phyloP scores from a whole-genome alignment of 2,329 filamentous ascomycete genomes.

The Beauveria caledonica region DNA sequence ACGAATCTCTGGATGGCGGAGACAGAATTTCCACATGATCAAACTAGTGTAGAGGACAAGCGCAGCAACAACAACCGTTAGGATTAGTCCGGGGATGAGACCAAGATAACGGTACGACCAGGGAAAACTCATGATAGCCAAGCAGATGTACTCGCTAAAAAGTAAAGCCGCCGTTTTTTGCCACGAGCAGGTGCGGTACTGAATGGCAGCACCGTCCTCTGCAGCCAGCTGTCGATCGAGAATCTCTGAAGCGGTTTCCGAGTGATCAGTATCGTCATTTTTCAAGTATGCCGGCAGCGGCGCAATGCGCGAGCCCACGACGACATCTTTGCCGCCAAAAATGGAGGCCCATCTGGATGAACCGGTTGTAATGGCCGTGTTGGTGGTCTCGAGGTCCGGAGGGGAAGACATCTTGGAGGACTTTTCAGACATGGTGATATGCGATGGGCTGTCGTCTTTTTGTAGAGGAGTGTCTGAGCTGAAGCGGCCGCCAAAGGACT shows the following conservation, averaged over 20 bases:
- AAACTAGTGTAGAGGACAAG: constrained; percentile 71
- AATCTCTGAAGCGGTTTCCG: constrained; percentile 40
- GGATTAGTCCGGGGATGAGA: constrained; percentile 72
- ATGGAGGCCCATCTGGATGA: constrained; percentile 25
- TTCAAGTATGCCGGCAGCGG: constrained; percentile 33
- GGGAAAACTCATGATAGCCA: constrained; percentile 90
- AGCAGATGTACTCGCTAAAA: constrained; percentile 91
- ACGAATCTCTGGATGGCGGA: constrained; percentile 81
- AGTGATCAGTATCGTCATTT: constrained; percentile 34
- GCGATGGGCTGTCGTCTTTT: constrained; percentile 17
- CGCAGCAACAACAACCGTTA: constrained; percentile 69
- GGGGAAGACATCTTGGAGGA: background rate
- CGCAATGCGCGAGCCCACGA: constrained; percentile 44
- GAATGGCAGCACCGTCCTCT: constrained; percentile 71
- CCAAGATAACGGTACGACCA: constrained; percentile 87
- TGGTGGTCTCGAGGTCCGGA: constrained; percentile 13
- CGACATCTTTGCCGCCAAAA: constrained; percentile 32
- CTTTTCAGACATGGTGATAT: constrained; percentile 13
- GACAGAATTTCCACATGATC: constrained; percentile 70
- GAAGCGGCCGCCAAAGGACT: background rate
- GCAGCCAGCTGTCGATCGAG: constrained; percentile 62
- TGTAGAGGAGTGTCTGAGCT: background rate
- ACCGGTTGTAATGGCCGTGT: constrained; percentile 11
- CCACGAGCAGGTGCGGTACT: constrained; percentile 92
- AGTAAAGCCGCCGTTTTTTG: constrained; percentile 86